phyloP scores from a whole-genome alignment of 139 green algal species.

The Picochlorum sp. region DNA sequence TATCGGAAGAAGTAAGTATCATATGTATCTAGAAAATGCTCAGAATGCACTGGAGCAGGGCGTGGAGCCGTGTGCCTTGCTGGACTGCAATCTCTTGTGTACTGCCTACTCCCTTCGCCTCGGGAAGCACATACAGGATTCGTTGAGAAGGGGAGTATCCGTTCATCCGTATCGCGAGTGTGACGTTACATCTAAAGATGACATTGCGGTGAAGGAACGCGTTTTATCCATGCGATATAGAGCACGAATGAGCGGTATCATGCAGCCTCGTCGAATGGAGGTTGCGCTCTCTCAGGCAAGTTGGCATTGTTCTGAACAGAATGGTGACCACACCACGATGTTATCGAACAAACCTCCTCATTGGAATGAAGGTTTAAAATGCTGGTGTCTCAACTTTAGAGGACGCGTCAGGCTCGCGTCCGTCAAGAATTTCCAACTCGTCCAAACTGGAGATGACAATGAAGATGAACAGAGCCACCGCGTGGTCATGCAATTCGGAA shows the following conservation, averaged over 20 bases:
- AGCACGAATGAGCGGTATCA: conserved; percentile 35
- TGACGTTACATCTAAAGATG: neutral
- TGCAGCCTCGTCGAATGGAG: conserved; percentile 34
- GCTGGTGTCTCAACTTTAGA: conserved; percentile 98
- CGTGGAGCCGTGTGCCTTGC: conserved; percentile 10
- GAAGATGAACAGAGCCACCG: conserved; percentile 1
- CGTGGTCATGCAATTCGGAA: conserved; percentile 90
- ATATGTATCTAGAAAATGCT: neutral
- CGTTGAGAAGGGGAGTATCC: neutral
- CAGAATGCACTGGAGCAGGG: neutral
- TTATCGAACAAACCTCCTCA: conserved; percentile 88
- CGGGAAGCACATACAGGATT: neutral
- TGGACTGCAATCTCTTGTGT: conserved; percentile 23
- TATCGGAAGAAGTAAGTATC: neutral
- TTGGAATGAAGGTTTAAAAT: conserved; percentile 90
- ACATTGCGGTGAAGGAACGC: neutral
- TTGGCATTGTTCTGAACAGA: neutral
- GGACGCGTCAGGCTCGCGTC: conserved; percentile 92
- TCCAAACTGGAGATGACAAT: neutral
- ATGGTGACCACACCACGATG: neutral
- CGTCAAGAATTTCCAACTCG: conserved; percentile 99
- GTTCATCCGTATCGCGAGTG: neutral
- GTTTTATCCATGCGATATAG: conserved; percentile 30
- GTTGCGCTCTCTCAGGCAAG: neutral
- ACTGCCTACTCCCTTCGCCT: conserved; percentile 4